A percentile compares a stretch with the other conserved stretches of the same genome.
phyloP scores from a whole-genome alignment of 1,284 basidiomycete genomes.

The Pseudozyma sp. region DNA sequence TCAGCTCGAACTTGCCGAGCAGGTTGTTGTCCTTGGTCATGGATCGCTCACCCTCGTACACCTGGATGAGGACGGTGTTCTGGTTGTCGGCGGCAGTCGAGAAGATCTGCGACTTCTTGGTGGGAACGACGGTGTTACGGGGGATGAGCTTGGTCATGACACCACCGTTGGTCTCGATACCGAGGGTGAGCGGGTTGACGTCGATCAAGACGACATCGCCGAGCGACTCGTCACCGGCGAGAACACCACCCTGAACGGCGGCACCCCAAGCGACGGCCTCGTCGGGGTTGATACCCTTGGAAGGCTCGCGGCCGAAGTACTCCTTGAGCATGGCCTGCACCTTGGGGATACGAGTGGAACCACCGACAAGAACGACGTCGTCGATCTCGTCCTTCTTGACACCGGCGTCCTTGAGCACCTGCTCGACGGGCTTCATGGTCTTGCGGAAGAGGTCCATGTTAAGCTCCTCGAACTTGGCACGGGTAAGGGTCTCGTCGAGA shows the following conservation, averaged over 20 bases:
- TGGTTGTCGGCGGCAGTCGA: constrained; percentile 99
- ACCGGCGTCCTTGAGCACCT: constrained; percentile 97
- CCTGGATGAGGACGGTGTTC: constrained; percentile 97
- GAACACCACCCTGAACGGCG: constrained; percentile 97
- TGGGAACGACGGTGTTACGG: constrained; percentile 98
- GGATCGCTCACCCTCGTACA: constrained; percentile 98
- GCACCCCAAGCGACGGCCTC: constrained; percentile 99
- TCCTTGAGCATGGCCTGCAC: constrained; percentile 97
- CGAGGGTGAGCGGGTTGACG: constrained; percentile 93
- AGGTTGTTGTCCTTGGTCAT: constrained; percentile 99
- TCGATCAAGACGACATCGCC: constrained; percentile 96
- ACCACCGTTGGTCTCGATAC: constrained; percentile 97
- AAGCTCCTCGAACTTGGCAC: constrained; percentile 92
- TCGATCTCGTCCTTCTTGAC: constrained; percentile 90
- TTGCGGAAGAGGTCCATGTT: constrained; percentile 97
- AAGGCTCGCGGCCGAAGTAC: constrained; percentile 83
- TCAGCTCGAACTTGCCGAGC: constrained; percentile 98
- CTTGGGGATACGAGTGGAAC: constrained; percentile 98
- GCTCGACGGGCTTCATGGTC: constrained; percentile 97
- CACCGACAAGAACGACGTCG: constrained; percentile 97
- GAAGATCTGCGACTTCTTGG: constrained; percentile 99
- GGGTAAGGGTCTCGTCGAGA: constrained; percentile 94
- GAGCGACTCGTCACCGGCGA: constrained; percentile 97
- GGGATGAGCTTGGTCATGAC: constrained; percentile 98
- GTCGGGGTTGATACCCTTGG: constrained; percentile 91